Conservation (phyloP, 352 stramenopile genomes). For the Phytophthora sp. region DNA sequence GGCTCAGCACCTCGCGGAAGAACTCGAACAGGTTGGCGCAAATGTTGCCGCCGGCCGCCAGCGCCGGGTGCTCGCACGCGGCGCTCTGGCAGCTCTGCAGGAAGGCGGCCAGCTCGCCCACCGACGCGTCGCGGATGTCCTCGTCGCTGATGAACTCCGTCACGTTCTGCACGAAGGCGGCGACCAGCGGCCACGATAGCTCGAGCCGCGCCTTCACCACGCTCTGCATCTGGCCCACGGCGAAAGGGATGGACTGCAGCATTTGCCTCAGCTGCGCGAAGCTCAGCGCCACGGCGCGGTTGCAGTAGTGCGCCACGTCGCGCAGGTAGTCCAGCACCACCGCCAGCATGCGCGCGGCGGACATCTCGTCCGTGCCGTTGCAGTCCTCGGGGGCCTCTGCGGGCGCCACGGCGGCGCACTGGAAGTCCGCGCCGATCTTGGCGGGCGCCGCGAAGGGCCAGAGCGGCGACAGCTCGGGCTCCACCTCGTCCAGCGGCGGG, state of each 20-base stretch:
- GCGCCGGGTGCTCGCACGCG: conserved; percentile 22
- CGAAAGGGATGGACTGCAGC: conserved; percentile 68
- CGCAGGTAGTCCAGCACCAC: conserved; percentile 64
- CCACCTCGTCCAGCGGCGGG: conserved; percentile 14
- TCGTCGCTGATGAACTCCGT: conserved; percentile 75
- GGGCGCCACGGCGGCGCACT: conserved; percentile 16
- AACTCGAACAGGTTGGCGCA: conserved; percentile 66
- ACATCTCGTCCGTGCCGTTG: conserved; percentile 41
- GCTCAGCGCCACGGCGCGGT: conserved; percentile 49
- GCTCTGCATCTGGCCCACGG: conserved; percentile 66
- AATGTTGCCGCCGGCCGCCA: conserved; percentile 50
- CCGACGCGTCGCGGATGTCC: conserved; percentile 70
- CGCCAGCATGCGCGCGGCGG: conserved; percentile 48
- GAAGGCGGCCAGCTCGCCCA: conserved; percentile 68
- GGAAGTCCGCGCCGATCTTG: conserved; percentile 11
- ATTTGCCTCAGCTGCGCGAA: conserved; percentile 65
- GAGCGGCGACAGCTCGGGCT: conserved; percentile 48
- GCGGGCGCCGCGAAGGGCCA: conserved; percentile 18
- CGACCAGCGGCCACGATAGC: conserved; percentile 72
- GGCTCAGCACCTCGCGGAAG: conserved; percentile 60
- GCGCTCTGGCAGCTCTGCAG: conserved; percentile 38
- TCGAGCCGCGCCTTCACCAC: conserved; percentile 59
- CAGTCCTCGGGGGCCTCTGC: not conserved
- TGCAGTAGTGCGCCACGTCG: conserved; percentile 67
- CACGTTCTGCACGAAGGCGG: conserved; percentile 66